Percentiles rank a stretch among this genome's conserved stretches.
Evolutionary conservation across 352 stramenopile species (phyloP).

Genomic region (Globisporangium cystogenes): DNA sequence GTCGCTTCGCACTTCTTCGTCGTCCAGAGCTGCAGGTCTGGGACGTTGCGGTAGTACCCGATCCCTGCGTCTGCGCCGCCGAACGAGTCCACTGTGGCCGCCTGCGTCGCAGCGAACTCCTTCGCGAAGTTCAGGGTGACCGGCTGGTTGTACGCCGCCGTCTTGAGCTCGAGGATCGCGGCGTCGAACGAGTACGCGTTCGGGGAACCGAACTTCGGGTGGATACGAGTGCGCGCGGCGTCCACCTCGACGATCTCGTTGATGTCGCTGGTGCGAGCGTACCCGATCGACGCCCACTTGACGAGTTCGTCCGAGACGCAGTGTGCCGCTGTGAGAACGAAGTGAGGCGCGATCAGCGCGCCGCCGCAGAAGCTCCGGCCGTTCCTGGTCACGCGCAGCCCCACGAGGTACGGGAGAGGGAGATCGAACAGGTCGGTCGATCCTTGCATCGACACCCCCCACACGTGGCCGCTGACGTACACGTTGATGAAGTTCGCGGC

Average conservation of each 20-base stretch:
- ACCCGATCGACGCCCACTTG: not conserved
- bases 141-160: constrained; percentile 12
- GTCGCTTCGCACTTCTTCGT: not conserved
- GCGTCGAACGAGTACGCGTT: constrained; percentile 25
- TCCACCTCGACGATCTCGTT: constrained; percentile 24
- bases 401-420: not conserved
- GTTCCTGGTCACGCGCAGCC: not conserved
- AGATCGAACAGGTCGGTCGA: not conserved
- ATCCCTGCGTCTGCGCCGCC: too few species aligned
- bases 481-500: constrained; percentile 12
- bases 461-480: not conserved
- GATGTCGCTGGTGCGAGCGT: constrained; percentile 4
- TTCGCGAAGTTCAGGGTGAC: constrained; percentile 14
- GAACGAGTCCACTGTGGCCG: too few species aligned
- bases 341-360: constrained; percentile 6
- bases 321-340: constrained; percentile 10
- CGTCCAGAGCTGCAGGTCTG: constrained; percentile 4
- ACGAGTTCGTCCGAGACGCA: constrained; percentile 4
- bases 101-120: too few species aligned
- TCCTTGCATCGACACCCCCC: constrained; percentile 4
- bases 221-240: constrained; percentile 15
- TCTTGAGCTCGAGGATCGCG: constrained; percentile 27
- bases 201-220: constrained; percentile 18
- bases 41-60: not conserved
- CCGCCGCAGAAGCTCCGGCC: constrained; percentile 10